Evolutionary conservation across 2,329 filamentous ascomycete genomes (phyloP).

Genomic region (Fusarium sp.): DNA sequence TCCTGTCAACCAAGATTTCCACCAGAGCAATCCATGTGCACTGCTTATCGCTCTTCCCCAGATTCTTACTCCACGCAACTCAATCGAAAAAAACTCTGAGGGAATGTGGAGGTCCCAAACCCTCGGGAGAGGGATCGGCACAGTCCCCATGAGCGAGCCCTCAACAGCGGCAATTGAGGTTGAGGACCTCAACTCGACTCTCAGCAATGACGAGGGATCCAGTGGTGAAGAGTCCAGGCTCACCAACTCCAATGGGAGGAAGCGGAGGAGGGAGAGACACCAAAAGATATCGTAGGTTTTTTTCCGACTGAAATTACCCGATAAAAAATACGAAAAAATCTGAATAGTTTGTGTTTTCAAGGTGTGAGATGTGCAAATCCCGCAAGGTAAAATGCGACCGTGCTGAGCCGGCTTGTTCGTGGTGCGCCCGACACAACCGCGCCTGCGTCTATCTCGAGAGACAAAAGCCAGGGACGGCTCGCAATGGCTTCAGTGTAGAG

Average conservation of each 20-base stretch:
- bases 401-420: slow-evolving; percentile 73
- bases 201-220: slow-evolving; percentile 53
- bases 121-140: slow-evolving; percentile 40
- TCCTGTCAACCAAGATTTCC: slow-evolving; percentile 4
- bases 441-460: slow-evolving; percentile 76
- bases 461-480: slow-evolving; percentile 74
- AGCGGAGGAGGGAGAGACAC: slow-evolving; percentile 55
- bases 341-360: background rate
- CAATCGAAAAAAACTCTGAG: background rate
- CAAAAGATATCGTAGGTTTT: slow-evolving; percentile 57
- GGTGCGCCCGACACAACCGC: slow-evolving; percentile 76
- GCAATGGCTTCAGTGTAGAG: slow-evolving; percentile 72
- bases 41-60: slow-evolving; percentile 16
- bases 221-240: slow-evolving; percentile 51
- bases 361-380: slow-evolving; percentile 60
- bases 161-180: slow-evolving; percentile 49
- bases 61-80: slow-evolving; percentile 18
- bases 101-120: slow-evolving; percentile 47
- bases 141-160: slow-evolving; percentile 41
- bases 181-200: slow-evolving; percentile 51
- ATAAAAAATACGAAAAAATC: background rate
- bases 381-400: slow-evolving; percentile 64
- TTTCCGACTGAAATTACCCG: background rate
- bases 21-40: slow-evolving; percentile 11
- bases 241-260: slow-evolving; percentile 45